Evolutionary conservation across 768 basidiomycete species (phyloP).

Genomic region (Mycena metata): DNA sequence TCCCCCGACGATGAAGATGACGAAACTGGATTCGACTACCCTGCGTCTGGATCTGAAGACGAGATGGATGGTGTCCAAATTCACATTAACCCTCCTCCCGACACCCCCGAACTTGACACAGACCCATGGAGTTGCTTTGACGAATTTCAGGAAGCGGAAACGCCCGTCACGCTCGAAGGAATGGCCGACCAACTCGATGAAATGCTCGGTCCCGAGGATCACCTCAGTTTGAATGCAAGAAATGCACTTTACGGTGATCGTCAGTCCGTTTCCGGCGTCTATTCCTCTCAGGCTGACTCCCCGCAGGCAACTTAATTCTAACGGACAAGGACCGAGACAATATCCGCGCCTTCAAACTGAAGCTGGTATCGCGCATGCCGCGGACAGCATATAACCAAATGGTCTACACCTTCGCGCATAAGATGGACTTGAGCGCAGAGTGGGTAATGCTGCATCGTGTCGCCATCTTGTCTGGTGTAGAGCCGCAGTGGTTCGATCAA

Average conservation of each 20-base stretch:
- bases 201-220: not conserved
- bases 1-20: no score
- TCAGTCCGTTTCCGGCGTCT: not conserved
- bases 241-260: not conserved
- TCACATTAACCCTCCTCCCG: no score
- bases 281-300: not conserved
- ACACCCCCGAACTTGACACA: not conserved
- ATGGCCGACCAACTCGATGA: no score
- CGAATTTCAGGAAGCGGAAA: not conserved
- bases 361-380: not conserved
- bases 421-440: not conserved
- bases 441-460: not conserved
- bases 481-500: not conserved
- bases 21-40: no score
- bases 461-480: not conserved
- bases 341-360: not conserved
- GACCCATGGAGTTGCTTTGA: not conserved
- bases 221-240: not conserved
- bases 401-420: not conserved
- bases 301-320: not conserved
- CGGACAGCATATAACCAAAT: not conserved
- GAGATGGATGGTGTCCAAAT: no score
- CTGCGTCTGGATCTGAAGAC: no score
- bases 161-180: not conserved
- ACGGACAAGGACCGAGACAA: not conserved